Evolutionary conservation across 1,284 basidiomycete species (phyloP).

Genomic region (Puccinia brachypodii): DNA sequence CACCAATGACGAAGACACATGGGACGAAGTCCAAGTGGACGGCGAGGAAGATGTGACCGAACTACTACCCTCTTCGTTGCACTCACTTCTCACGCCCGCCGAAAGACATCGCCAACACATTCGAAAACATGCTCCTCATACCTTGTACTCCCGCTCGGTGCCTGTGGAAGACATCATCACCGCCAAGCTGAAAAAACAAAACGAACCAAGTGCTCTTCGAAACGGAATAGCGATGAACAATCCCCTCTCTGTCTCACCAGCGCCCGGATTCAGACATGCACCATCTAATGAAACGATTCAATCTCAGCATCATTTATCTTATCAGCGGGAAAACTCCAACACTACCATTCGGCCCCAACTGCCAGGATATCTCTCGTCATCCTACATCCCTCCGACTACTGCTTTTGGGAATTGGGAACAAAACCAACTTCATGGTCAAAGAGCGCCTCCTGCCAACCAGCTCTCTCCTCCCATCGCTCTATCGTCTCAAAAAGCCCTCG

Average conservation of each 20-base stretch:
- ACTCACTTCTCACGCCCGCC: conserved; percentile 80
- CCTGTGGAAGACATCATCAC: conserved; percentile 36
- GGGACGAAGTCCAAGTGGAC: conserved; percentile 53
- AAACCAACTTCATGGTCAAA: not conserved
- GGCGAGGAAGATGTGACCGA: conserved; percentile 65
- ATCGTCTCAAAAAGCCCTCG: not conserved
- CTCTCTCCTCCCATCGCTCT: conserved; percentile 21
- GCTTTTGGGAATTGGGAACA: conserved; percentile 14
- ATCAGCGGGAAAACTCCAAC: conserved; percentile 12
- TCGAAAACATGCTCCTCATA: conserved; percentile 39
- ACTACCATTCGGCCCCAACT: conserved; percentile 14
- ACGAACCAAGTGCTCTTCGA: conserved; percentile 14
- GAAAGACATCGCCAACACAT: conserved; percentile 65
- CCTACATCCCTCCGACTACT: conserved; percentile 27
- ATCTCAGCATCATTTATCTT: not conserved
- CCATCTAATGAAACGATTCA: conserved; percentile 17
- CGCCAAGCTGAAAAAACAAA: conserved; percentile 13
- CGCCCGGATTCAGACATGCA: conserved; percentile 18
- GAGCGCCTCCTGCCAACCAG: not conserved
- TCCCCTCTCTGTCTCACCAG: conserved; percentile 36
- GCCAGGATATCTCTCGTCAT: conserved; percentile 17
- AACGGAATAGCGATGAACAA: not conserved
- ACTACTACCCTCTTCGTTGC: conserved; percentile 78
- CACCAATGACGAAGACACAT: conserved; percentile 6
- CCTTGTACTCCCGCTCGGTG: conserved; percentile 36